Evolutionary conservation across 352 stramenopile species (phyloP).

Genomic region (Thraustochytrium striatum): DNA sequence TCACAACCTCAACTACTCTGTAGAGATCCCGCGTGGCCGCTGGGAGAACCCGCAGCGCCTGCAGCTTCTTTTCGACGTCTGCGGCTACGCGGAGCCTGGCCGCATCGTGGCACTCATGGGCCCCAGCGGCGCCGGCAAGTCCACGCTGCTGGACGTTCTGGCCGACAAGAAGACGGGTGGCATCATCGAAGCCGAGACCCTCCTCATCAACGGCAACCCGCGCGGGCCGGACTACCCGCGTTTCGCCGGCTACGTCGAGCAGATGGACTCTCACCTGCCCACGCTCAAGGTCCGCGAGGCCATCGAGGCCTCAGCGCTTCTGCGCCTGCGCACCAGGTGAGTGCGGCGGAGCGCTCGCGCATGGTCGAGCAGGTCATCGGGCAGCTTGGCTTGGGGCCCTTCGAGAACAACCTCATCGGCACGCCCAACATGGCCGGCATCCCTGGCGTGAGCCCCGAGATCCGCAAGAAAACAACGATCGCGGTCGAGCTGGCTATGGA

Average conservation of each 20-base stretch:
- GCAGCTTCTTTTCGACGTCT: slow-evolving; percentile 64
- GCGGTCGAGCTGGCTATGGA: slow-evolving; percentile 65
- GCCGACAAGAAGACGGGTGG: slow-evolving; percentile 80
- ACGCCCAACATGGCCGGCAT: background rate
- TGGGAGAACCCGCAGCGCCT: slow-evolving; percentile 55
- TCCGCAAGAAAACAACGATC: slow-evolving; percentile 46
- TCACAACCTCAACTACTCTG: slow-evolving; percentile 5
- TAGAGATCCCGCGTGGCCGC: background rate
- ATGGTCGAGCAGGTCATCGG: slow-evolving; percentile 59
- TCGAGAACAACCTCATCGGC: slow-evolving; percentile 18
- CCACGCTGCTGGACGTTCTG: slow-evolving; percentile 88
- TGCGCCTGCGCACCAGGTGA: slow-evolving; percentile 67
- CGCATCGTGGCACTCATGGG: slow-evolving; percentile 71
- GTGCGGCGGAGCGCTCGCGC: slow-evolving; percentile 58
- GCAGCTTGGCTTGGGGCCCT: background rate
- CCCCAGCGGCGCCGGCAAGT: slow-evolving; percentile 76
- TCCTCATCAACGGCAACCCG: slow-evolving; percentile 70
- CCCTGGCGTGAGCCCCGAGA: background rate
- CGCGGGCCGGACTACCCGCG: slow-evolving; percentile 70
- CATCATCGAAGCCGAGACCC: slow-evolving; percentile 60
- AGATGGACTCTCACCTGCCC: slow-evolving; percentile 78
- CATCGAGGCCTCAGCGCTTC: slow-evolving; percentile 77
- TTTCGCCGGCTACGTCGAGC: slow-evolving; percentile 82
- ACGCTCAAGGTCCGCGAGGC: slow-evolving; percentile 77
- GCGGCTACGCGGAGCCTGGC: slow-evolving; percentile 61